A percentile compares a stretch with the other conserved stretches of the same genome.
Evolutionary conservation across 139 green algal species (phyloP).

Genomic region (Marvania coccoides): DNA sequence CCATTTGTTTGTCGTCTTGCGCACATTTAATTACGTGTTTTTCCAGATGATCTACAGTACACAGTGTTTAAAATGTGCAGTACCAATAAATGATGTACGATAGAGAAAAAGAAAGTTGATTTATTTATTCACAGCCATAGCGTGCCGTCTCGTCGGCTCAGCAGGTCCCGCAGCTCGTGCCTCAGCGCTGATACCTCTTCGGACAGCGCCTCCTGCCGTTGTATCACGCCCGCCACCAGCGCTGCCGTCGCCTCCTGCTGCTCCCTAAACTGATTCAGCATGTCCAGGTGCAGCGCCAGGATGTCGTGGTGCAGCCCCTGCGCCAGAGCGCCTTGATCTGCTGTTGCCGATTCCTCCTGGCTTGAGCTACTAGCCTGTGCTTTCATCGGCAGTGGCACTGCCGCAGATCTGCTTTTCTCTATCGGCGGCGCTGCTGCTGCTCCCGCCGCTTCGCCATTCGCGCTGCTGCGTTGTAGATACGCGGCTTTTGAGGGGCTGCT

Average conservation of each 20-base stretch:
- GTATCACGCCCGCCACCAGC: constrained; percentile 13
- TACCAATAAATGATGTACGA: no score
- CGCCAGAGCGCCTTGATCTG: not conserved
- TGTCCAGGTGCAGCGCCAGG: constrained; percentile 30
- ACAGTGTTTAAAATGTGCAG: no score
- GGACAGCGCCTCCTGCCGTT: constrained; percentile 14
- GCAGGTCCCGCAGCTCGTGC: not conserved
- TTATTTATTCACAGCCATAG: constrained; percentile 15
- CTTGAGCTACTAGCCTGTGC: not conserved
- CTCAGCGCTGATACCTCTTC: constrained; percentile 11
- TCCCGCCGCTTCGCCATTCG: no score
- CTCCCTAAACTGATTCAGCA: constrained; percentile 29
- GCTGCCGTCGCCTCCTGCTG: constrained; percentile 3
- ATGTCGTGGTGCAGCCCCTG: constrained; percentile 15
- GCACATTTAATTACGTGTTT: no score
- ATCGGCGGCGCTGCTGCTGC: no score
- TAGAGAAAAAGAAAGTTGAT: not conserved
- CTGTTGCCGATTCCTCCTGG: not conserved
- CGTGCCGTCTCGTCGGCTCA: constrained; percentile 8
- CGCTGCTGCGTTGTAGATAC: no score
- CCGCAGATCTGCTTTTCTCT: not conserved
- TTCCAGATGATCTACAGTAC: no score
- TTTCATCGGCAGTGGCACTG: not conserved
- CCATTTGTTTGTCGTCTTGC: no score
- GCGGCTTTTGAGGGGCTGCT: not conserved